These are phyloP conservation scores for Solanum sejunctum DNA, from an alignment of 257 asterid genomes.

Conservation along the genomic window DNA sequence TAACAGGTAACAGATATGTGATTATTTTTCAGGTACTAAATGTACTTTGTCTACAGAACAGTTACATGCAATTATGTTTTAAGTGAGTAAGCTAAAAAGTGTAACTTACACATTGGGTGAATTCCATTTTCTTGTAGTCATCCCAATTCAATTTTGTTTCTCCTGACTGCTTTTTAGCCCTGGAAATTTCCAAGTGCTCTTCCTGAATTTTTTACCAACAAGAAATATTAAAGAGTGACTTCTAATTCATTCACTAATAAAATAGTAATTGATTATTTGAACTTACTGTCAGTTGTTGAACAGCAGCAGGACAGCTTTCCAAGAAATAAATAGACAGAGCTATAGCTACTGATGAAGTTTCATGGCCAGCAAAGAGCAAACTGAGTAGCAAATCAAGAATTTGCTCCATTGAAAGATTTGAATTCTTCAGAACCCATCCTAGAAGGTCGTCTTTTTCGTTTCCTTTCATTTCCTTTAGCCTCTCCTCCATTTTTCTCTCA, in stretches of 20 bases:
- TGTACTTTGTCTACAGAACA: background rate
- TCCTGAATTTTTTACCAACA: conserved; percentile 21
- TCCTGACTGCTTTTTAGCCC: conserved; percentile 30
- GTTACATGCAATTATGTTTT: background rate
- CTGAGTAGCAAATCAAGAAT: conserved; percentile 74
- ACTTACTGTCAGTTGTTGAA: conserved; percentile 40
- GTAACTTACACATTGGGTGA: conserved; percentile 77
- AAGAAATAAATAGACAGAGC: conserved; percentile 72
- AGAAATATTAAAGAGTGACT: background rate
- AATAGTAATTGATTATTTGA: background rate
- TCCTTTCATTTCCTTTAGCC: conserved; percentile 15
- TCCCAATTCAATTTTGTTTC: conserved; percentile 61
- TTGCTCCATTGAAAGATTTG: conserved; percentile 67
- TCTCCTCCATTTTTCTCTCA: conserved; percentile 67
- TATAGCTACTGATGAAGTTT: conserved; percentile 77
- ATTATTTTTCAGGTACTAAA: background rate
- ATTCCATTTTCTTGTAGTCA: conserved; percentile 86
- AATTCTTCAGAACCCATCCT: conserved; percentile 75
- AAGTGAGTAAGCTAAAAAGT: background rate
- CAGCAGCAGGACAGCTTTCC: conserved; percentile 55
- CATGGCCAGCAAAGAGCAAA: conserved; percentile 85
- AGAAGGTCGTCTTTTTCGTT: conserved; percentile 67
- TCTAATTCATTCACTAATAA: background rate
- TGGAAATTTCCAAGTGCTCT: conserved; percentile 46
- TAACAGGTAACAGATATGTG: background rate